Evolutionary conservation across 1,139 yeast genomes (phyloP), one percentile per base, ranked within the genome.

Genomic region (Yamadazyma blattariae): DNA sequence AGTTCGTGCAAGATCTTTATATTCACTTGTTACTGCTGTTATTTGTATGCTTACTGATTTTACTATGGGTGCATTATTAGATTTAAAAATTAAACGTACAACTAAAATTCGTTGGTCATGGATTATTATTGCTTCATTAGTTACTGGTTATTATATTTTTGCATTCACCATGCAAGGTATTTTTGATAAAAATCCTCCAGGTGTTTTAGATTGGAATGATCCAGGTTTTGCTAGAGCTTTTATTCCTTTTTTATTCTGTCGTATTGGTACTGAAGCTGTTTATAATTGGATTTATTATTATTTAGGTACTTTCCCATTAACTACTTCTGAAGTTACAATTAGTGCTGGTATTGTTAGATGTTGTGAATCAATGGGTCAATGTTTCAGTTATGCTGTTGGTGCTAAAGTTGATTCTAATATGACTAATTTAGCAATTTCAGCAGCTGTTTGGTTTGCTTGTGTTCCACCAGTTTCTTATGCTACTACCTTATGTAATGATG

Each of bases 241-340:
- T 33, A 35, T 52, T 11, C 56, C 57, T 11, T 41, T 46, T 25
- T 50, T 45, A 37, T 28, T 53, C 12, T 51, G 50, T 38, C 50
- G 45, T 15, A 40, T 51, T 15, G 41, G 46, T 5, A 39, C 38
- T 29, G 57, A 53, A 35, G 36, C 48, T 4, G 38, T 42, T 3
- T 51, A 50, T 39, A 48, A 47, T 30, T 53, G 57, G 56, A 33
- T 46, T 22, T 53, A 45, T 36, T 53, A 55, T 56, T 43, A 48
- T 9, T 42, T 49, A 24, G 52, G 56, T 7, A 40, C 45, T 3
- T 49, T 41, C 23, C 46, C 44, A n/a, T 51, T 46, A 30, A 19
- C 36, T 7, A 27, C 42, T 19, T 34, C 37, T 11, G 51, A 46
- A 25, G 33, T 46, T 30, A 32, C 44, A 16, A 36, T 36, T 27